Percentiles rank a stretch among this genome's conserved stretches.
Evolutionary conservation across 2,329 filamentous ascomycete species (phyloP).

Genomic region (Colletotrichum nymphaeae): DNA sequence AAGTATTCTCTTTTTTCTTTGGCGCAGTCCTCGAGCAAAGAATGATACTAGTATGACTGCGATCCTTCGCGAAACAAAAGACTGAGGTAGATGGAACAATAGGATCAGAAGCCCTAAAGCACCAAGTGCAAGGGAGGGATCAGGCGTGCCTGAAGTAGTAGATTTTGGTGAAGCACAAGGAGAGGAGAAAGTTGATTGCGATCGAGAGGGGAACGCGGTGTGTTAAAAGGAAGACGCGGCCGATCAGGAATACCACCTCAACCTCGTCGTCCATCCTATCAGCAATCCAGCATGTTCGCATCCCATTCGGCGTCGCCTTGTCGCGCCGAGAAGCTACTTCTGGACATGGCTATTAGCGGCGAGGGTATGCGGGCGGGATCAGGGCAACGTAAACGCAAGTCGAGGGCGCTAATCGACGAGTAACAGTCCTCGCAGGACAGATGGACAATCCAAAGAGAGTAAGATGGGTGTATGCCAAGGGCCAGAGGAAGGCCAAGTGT

Average conservation of each 20-base stretch:
- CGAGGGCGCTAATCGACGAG: slow-evolving; percentile 12
- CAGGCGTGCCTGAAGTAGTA: slow-evolving; percentile 1
- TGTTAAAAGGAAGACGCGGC: slow-evolving; percentile 16
- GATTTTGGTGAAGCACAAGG: slow-evolving; percentile 16
- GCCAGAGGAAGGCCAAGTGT: slow-evolving; percentile 33
- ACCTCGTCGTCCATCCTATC: not conserved
- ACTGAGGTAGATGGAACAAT: not conserved
- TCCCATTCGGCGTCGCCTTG: slow-evolving; percentile 2
- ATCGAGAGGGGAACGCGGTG: slow-evolving; percentile 15
- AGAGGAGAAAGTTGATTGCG: not conserved
- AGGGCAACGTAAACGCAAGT: not conserved
- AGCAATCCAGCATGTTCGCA: not conserved
- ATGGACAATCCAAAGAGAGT: not conserved
- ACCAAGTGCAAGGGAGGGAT: not conserved
- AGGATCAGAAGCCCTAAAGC: not conserved
- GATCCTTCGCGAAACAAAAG: not conserved
- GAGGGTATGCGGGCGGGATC: slow-evolving; percentile 9
- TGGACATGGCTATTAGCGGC: slow-evolving; percentile 30
- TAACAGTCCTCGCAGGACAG: not conserved
- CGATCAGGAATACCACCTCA: not conserved
- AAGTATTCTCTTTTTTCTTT: no score
- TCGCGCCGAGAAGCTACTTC: slow-evolving; percentile 11
- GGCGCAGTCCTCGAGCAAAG: no score
- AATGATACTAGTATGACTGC: not conserved
- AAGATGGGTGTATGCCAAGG: slow-evolving; percentile 27